Evolutionary conservation across 768 basidiomycete species (phyloP).

Genomic region (Panellus pusillus): DNA sequence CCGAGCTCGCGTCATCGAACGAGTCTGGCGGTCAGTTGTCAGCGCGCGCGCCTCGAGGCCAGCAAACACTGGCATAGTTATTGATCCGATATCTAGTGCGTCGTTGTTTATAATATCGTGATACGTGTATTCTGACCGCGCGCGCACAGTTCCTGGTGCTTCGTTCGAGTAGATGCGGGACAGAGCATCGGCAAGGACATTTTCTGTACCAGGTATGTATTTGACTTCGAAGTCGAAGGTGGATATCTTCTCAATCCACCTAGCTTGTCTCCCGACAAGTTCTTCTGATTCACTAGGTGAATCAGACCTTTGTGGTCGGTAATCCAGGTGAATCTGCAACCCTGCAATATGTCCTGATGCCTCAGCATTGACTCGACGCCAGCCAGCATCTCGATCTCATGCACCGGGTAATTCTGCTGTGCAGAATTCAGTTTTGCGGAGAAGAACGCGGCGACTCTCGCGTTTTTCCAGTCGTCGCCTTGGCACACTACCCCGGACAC

Average conservation of each 20-base stretch:
- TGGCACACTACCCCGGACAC: slow-evolving; percentile 9
- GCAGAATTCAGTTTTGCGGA: slow-evolving; percentile 25
- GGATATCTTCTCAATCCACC: slow-evolving; percentile 11
- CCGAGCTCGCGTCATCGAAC: too few species aligned
- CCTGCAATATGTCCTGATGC: slow-evolving; percentile 2
- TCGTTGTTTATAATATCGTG: background rate
- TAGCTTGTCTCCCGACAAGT: background rate
- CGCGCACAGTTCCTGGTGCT: background rate
- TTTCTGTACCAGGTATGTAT: slow-evolving; percentile 8
- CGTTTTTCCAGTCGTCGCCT: slow-evolving; percentile 20
- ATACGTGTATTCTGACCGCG: background rate
- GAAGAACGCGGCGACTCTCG: slow-evolving; percentile 28
- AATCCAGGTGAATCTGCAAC: slow-evolving; percentile 12
- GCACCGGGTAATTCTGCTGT: slow-evolving; percentile 5
- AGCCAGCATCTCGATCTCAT: slow-evolving; percentile 19
- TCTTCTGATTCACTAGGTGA: slow-evolving; percentile 1
- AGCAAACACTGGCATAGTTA: background rate
- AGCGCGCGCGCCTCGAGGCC: background rate
- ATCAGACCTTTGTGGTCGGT: slow-evolving; percentile 8
- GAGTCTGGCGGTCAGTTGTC: too few species aligned
- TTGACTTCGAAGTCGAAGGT: slow-evolving; percentile 9
- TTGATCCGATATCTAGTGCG: background rate
- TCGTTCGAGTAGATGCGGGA: background rate
- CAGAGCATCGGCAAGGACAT: background rate
- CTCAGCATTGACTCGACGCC: slow-evolving; percentile 21